Percentiles rank a stretch among this genome's conserved stretches.
phyloP scores from a whole-genome alignment of 2,329 filamentous ascomycete species.

The Apiospora kogelbergensis region DNA sequence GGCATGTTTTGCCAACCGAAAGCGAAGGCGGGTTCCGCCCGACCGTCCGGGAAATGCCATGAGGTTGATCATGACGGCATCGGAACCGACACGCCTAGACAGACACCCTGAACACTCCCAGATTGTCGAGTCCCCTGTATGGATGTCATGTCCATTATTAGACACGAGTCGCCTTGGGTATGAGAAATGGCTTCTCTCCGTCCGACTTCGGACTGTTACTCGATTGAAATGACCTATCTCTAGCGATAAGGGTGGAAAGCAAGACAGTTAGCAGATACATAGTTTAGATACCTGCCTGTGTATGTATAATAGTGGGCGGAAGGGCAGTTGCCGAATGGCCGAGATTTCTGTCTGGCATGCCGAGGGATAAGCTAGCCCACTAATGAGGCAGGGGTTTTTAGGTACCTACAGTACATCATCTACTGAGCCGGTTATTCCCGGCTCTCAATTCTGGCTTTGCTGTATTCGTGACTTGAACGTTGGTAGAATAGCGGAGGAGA shows the following conservation, averaged over 20 bases:
- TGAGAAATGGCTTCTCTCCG: background rate
- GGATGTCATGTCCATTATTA: background rate
- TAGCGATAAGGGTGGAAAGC: background rate
- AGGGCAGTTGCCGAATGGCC: background rate
- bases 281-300: background rate
- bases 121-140: background rate
- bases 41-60: background rate
- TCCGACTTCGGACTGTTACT: constrained; percentile 2
- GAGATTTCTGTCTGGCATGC: background rate
- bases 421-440: background rate
- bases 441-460: background rate
- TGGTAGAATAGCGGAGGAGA: background rate
- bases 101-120: background rate
- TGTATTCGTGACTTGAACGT: background rate
- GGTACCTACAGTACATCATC: background rate
- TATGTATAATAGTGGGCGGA: background rate
- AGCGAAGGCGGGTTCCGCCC: background rate
- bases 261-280: background rate
- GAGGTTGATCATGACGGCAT: constrained; percentile 4
- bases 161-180: background rate
- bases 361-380: background rate
- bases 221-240: background rate
- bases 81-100: background rate
- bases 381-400: background rate
- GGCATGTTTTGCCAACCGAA: background rate